These are phyloP conservation scores for Cercospora berteroae DNA, from an alignment of 2,329 filamentous ascomycete species.

Conservation along the genomic window DNA sequence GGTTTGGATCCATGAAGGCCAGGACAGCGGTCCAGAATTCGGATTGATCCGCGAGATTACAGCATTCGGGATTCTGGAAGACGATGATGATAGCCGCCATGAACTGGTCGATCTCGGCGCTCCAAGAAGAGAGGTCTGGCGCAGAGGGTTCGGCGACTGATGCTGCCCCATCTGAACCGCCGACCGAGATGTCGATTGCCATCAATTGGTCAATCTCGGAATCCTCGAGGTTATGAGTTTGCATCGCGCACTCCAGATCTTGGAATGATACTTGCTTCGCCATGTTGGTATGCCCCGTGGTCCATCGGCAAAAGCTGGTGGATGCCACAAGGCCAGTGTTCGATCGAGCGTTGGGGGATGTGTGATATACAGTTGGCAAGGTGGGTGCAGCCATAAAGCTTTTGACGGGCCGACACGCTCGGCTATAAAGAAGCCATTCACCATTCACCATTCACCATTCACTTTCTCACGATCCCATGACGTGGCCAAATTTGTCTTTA, in stretches of 20 bases:
- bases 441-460: background rate
- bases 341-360: background rate
- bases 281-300: background rate
- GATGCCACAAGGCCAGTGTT: background rate
- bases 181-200: background rate
- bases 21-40: background rate
- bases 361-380: background rate
- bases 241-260: background rate
- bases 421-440: background rate
- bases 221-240: background rate
- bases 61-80: background rate
- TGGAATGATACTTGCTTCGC: background rate
- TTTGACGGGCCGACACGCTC: background rate
- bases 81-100: background rate
- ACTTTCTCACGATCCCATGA: background rate
- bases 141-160: background rate
- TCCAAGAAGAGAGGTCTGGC: background rate
- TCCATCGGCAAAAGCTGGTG: background rate
- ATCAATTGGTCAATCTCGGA: background rate
- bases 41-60: background rate
- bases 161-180: background rate
- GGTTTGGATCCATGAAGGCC: background rate
- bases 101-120: background rate
- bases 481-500: background rate
- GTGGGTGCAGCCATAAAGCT: background rate